phyloP scores from a whole-genome alignment of 495 filamentous ascomycete genomes.

The Cudoniella acicularis region DNA sequence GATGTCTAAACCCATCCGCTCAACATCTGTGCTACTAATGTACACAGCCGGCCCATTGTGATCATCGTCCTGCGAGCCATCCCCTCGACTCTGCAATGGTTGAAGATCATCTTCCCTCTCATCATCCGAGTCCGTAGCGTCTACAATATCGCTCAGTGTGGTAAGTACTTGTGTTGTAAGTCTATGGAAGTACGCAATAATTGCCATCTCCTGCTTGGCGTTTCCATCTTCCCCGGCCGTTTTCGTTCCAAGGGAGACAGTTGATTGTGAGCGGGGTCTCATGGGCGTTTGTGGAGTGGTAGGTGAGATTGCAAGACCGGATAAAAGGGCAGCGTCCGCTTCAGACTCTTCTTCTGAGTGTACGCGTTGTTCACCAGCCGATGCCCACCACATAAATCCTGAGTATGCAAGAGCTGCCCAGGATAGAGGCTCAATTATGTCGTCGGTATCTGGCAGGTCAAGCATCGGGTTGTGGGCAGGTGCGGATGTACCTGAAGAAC shows the following conservation, averaged over 20 bases:
- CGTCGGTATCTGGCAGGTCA: conserved; percentile 35
- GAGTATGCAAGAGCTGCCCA: conserved; percentile 89
- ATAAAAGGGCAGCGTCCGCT: conserved; percentile 44
- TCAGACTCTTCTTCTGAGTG: conserved; percentile 45
- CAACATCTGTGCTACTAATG: conserved; percentile 67
- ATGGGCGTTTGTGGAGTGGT: conserved; percentile 23
- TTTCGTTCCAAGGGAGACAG: conserved; percentile 19
- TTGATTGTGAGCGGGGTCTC: conserved; percentile 29
- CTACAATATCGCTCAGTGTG: conserved; percentile 65
- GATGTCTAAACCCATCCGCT: conserved; percentile 77
- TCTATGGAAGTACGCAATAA: conserved; percentile 91
- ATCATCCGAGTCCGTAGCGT: conserved; percentile 44
- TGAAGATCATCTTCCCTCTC: conserved; percentile 30
- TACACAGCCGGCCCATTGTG: conserved; percentile 41
- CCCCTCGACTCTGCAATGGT: conserved; percentile 16
- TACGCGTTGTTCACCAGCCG: conserved; percentile 78
- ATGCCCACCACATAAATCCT: conserved; percentile 98
- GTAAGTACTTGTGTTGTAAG: conserved; percentile 69
- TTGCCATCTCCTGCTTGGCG: conserved; percentile 56
- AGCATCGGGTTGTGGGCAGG: conserved; percentile 27
- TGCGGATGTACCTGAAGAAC: conserved; percentile 8
- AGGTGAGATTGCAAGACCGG: conserved; percentile 34
- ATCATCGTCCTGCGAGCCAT: conserved; percentile 30
- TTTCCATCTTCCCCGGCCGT: conserved; percentile 28
- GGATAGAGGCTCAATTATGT: conserved; percentile 70